Evolutionary conservation across 2,329 filamentous ascomycete genomes (phyloP), one percentile per base, ranked within the genome.

Genomic region (Ophiosphaerella herpotricha): DNA sequence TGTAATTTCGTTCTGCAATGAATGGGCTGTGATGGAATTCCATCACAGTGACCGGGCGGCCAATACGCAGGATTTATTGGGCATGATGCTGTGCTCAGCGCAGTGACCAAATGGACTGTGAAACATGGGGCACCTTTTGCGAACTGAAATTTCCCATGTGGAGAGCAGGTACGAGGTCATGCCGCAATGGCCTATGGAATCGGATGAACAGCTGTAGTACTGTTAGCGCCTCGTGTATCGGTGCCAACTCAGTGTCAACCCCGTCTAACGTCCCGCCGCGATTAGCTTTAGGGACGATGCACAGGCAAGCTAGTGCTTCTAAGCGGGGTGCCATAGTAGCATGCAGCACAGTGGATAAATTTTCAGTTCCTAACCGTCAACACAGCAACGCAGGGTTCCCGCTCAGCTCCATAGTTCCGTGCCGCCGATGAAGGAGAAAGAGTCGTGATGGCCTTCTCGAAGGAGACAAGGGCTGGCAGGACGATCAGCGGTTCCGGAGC

Each of bases 401-500:
- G 46, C 48, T 26, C 46, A 14, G 35, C 37, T 36, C 32, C 36
- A 34, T 40, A 34, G 18, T 21, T 21, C 18, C 18, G 18, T 21
- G 18, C 18, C 18, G 18, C 18, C 4, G 18, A 21, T 21, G 18
- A 21, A 5, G 18, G 4, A 21, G 18, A 21, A 21, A 21, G 26
- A 37, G 40, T 50, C 47, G 37, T 26, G 14, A 50, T 45, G 47
- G 34, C 37, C 47, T 45, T 42, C 33, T 46, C 26, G 46, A 43
- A 43, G 40, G 42, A 18, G 45, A 41, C 49, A 50, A 50, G 46
- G 46, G 34, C 36, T 35, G 46, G 41, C 47, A 48, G 36, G 33
- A 35, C 31, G 52, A 58, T 58, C 55, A 38, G 37, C 51, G 35
- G 50, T 43, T 44, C 45, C 38, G 50, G 38, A 45, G 50, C 44